Evolutionary conservation across 371 early-diverging fungal genomes (phyloP), one percentile per base, ranked within the genome.

Genomic region (Thermomucor indicae-seudaticae): DNA sequence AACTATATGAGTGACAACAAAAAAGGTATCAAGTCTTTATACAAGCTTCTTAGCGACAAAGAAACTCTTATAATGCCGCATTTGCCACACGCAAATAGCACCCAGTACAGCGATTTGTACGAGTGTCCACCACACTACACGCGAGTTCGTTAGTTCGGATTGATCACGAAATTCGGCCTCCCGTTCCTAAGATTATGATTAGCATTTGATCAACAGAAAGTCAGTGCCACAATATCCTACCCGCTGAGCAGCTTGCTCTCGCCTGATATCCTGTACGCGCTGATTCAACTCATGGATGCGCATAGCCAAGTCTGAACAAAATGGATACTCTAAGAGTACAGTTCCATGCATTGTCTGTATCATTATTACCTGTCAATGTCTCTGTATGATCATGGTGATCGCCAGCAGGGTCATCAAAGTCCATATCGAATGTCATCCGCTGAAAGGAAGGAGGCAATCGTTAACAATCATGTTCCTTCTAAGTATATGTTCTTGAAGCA

Each of bases 21-120:
- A 25, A 44, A 23, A 43, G 24, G 22, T 2, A 22, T 2, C 22
- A 1, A 20, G 25, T 17, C 12, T 42, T 50, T 81, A 95, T 51
- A 95, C 91, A 42, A 97, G 81, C 71, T 96, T 96, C 76, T 96
- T 94, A 55, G 94, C 82, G 35, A 88, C 86, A 59, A 97, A 96
- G 84, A 97, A 97, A 56, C 81, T 69, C 58, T 88, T 86, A 55
- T 95, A 84, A 58, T 93, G 91, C 17, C 86, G 84, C 72, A 95
- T 83, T 68, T 97, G 97, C 95, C 95, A 95, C 47, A 83, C 73
- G 61, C 93, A 91, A 20, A 91, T 89, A 20, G 84, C 67, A 29
- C 78, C 90, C 47, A 96, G 78, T 34, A 95, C 80, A 41, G 78
- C 52, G 39, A 96, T 57, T 62, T 96, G 95, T 22, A 88, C 68